These are phyloP conservation scores for Coelastrella sp. DNA, from an alignment of 139 green algal genomes.

Conservation along the genomic window DNA sequence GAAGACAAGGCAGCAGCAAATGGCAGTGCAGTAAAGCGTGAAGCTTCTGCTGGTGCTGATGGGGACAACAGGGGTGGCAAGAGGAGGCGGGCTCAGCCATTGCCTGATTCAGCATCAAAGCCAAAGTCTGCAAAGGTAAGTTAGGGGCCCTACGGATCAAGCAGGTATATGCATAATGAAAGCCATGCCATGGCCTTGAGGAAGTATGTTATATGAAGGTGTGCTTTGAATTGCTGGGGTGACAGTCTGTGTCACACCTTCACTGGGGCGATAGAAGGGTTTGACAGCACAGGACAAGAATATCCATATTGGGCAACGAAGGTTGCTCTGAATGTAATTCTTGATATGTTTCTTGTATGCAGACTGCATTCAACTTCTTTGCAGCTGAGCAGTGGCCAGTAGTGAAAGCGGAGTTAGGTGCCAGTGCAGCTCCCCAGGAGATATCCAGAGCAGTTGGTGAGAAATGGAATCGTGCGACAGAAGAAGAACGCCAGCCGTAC, in stretches of 20 bases:
- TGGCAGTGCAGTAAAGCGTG: conserved; percentile 8
- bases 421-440: neutral
- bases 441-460: conserved; percentile 34
- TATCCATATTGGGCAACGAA: too few species aligned
- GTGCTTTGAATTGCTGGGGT: too few species aligned
- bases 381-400: conserved; percentile 36
- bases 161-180: neutral
- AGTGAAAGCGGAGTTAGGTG: conserved; percentile 23
- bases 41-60: neutral
- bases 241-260: too few species aligned
- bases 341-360: neutral
- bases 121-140: conserved; percentile 43
- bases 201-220: too few species aligned
- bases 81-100: conserved; percentile 9
- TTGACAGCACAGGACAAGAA: too few species aligned
- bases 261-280: too few species aligned
- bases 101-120: neutral
- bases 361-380: conserved; percentile 55
- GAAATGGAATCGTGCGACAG: neutral
- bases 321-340: neutral
- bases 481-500: conserved; percentile 36
- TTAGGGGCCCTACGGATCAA: too few species aligned
- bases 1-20: neutral
- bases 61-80: conserved; percentile 6
- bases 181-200: neutral